Base-by-base conservation (phyloP, 768 basidiomycete species). In the Lactarius akahatsu region DNA sequence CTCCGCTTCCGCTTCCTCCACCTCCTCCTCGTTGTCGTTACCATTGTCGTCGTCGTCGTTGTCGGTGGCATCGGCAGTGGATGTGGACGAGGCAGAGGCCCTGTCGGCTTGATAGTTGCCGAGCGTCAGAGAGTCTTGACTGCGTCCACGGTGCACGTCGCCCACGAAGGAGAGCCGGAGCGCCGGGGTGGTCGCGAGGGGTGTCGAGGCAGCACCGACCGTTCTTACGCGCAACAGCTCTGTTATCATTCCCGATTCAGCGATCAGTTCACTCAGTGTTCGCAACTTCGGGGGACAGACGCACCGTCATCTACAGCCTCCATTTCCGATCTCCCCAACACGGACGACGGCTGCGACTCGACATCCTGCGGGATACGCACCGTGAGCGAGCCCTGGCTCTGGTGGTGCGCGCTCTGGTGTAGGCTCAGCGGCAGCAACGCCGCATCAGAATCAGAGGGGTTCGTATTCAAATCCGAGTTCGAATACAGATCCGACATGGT, bases 191-290 rank as follows among this genome's bases (percentile, higher is more conserved):
- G 78, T 76, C n/a, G 80, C 76, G 11, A 82, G 77, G 0, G 86
- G 86, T 0, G 84, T 86, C 11, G 78, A 74, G 3, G 80, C 73
- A 0, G 84, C 80, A 66, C 83, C 85, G 7, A 87, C 77, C 38
- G 77, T 72, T 28, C 85, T 83, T 34, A 87, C 73, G 47, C 85
- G 82, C 71, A 84, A 78, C 18, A 76, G 62, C 59, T 80, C 85
- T 87, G 70, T 8, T 15, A 63, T 65, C 54, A 41, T 45, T 10
- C 8, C 8, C 4, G 52, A 26, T 10, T 36, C 9, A 15, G 50
- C 15, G 28, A 61, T 71, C 54, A 67, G 62, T 23, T 38, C 43
- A 45, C 1, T 20, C 43, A 43, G 43, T 16, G 4, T 36, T 32
- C 32, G 28, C 60, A 36, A 6, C 6, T 11, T 15, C 52, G 3